These are phyloP conservation scores for Colletotrichum sp. DNA, from an alignment of 2,329 filamentous ascomycete species.

Conservation along the genomic window DNA sequence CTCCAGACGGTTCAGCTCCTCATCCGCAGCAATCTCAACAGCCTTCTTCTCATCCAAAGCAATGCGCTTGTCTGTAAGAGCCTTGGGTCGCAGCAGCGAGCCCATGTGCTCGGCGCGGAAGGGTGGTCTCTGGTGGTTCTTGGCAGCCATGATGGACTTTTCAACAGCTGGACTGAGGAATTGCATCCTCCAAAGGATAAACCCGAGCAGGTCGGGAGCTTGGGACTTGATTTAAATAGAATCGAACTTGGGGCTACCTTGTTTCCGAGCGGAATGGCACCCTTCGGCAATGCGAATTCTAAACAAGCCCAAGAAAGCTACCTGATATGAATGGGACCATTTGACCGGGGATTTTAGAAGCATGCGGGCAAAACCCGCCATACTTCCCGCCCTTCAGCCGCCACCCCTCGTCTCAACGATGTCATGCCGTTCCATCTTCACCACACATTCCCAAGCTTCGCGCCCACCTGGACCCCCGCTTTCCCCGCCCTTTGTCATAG, in stretches of 20 bases:
- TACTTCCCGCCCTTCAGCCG: neutral
- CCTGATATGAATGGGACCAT: neutral
- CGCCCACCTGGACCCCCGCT: constrained; percentile 18
- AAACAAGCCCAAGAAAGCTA: neutral
- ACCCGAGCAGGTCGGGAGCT: neutral
- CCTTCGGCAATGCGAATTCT: neutral
- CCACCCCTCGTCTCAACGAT: neutral
- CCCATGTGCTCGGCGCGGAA: constrained; percentile 81
- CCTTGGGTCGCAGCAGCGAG: constrained; percentile 71
- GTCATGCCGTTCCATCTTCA: constrained; percentile 13
- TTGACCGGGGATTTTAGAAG: neutral
- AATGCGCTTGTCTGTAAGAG: constrained; percentile 34
- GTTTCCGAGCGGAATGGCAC: neutral
- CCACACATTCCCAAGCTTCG: neutral
- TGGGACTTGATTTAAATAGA: neutral
- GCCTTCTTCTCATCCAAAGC: constrained; percentile 32
- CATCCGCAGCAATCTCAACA: constrained; percentile 44
- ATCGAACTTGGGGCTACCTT: neutral
- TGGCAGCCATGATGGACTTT: constrained; percentile 1
- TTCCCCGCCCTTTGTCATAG: constrained; percentile 38
- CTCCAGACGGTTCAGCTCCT: constrained; percentile 65
- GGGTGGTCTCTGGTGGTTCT: constrained; percentile 44
- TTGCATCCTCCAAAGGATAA: neutral
- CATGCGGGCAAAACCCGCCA: neutral
- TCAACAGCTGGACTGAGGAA: neutral